Evolutionary conservation across 2,329 filamentous ascomycete species (phyloP).

Genomic region (Davidsoniella australis): DNA sequence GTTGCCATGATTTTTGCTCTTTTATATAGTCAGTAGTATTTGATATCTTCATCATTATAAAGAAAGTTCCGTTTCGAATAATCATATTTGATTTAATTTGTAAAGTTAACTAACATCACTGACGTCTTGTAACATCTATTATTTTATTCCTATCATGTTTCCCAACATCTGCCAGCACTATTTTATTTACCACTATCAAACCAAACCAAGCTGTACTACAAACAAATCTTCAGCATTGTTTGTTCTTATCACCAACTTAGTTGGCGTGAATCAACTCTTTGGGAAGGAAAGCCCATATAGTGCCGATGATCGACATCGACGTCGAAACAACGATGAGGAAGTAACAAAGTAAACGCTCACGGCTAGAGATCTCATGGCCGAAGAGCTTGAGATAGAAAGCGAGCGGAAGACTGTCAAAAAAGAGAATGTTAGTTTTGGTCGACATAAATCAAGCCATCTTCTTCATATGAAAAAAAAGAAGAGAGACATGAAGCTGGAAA

Average conservation of each 20-base stretch:
- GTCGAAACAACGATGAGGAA: conserved; percentile 51
- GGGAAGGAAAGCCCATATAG: conserved; percentile 75
- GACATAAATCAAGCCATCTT: background rate
- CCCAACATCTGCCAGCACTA: too few relatives aligned
- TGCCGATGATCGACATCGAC: conserved; percentile 57
- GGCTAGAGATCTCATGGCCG: conserved; percentile 45
- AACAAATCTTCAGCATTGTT: too few relatives aligned
- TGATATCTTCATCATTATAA: too few relatives aligned
- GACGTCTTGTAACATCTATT: too few relatives aligned
- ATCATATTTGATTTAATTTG: too few relatives aligned
- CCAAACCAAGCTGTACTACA: too few relatives aligned
- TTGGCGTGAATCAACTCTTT: conserved; percentile 50
- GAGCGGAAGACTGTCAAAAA: conserved; percentile 43
- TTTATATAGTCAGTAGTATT: too few relatives aligned
- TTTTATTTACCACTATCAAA: too few relatives aligned
- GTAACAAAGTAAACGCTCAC: conserved; percentile 52
- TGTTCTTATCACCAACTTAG: conserved; percentile 13
- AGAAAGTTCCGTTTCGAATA: too few relatives aligned
- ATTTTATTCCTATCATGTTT: too few relatives aligned
- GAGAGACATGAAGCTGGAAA: background rate
- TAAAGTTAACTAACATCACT: too few relatives aligned
- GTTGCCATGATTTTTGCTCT: too few relatives aligned
- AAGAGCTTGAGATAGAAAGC: conserved; percentile 87
- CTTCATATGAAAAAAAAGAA: background rate
- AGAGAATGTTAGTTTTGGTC: background rate